Conservation (phyloP, 306 rosid species). For the Rosa rugosa region DNA sequence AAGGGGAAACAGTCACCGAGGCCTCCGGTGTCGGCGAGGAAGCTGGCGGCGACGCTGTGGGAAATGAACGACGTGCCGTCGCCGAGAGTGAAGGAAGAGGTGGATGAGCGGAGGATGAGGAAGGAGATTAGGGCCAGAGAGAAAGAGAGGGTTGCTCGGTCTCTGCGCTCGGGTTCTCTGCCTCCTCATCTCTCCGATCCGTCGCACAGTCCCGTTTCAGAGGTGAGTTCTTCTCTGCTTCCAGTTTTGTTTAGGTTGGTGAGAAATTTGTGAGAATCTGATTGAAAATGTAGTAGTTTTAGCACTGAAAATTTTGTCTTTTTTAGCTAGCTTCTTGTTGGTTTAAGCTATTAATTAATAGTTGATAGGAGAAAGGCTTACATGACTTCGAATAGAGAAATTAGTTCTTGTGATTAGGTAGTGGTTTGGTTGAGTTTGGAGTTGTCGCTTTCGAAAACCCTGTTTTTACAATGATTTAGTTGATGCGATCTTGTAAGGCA, state of each 20-base stretch:
- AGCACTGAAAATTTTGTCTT: too few species aligned
- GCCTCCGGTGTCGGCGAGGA: slow-evolving; percentile 90
- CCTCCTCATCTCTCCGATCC: slow-evolving; percentile 99
- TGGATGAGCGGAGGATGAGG: slow-evolving; percentile 48
- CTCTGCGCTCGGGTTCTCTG: slow-evolving; percentile 75
- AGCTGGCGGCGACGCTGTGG: slow-evolving; percentile 97
- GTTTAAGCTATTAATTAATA: not conserved
- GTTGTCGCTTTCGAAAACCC: not conserved
- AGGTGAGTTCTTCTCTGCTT: slow-evolving; percentile 44
- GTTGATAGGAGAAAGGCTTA: not conserved
- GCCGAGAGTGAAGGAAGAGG: slow-evolving; percentile 54
- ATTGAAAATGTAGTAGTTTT: not conserved
- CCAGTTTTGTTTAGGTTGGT: slow-evolving; percentile 11
- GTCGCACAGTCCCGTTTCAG: slow-evolving; percentile 89
- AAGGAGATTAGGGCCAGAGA: slow-evolving; percentile 70
- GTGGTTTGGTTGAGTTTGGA: slow-evolving; percentile 7
- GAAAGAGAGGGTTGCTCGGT: slow-evolving; percentile 67
- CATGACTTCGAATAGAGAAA: not conserved
- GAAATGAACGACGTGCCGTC: slow-evolving; percentile 98
- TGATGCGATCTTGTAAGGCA: not conserved
- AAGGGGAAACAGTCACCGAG: slow-evolving; percentile 40
- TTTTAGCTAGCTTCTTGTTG: not conserved
- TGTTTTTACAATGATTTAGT: not conserved
- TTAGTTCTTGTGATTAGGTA: not conserved
- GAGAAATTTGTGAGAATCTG: slow-evolving; percentile 2